Percentiles rank a stretch among this genome's conserved stretches.
Conservation (phyloP, 2,329 filamentous ascomycete species). For the Aspergillus amoenus region DNA sequence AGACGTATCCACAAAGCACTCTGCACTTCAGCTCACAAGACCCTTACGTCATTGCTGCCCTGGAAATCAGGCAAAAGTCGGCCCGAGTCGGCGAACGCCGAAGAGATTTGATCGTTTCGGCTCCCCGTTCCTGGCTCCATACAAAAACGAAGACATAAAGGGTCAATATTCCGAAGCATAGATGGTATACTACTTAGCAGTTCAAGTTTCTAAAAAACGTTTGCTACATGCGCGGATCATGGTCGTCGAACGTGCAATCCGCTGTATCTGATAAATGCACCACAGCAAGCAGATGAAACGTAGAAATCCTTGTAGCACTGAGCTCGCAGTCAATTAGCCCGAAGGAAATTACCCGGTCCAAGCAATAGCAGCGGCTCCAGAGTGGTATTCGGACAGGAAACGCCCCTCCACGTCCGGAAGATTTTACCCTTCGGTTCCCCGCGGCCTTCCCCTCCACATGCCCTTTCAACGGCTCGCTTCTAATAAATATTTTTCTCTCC, state of each 20-base stretch:
- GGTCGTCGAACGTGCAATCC: too few species aligned
- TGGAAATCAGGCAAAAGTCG: background rate
- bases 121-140: constrained; percentile 2
- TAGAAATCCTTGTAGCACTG: background rate
- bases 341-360: constrained; percentile 9
- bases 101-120: background rate
- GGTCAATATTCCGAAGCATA: too few species aligned
- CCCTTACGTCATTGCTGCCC: background rate
- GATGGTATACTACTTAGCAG: too few species aligned
- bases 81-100: constrained; percentile 3
- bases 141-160: background rate
- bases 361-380: background rate
- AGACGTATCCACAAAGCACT: background rate
- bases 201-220: too few species aligned
- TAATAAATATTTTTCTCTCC: constrained; percentile 1
- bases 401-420: constrained; percentile 9
- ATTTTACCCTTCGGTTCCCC: constrained; percentile 11
- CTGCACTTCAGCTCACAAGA: background rate
- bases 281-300: background rate
- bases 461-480: background rate
- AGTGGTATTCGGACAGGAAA: background rate
- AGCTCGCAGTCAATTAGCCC: background rate
- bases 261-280: background rate
- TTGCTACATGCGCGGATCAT: too few species aligned
- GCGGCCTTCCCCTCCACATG: constrained; percentile 5